Evolutionary conservation across 2,329 filamentous ascomycete species (phyloP).

Genomic region (Aureobasidium leucospermi): DNA sequence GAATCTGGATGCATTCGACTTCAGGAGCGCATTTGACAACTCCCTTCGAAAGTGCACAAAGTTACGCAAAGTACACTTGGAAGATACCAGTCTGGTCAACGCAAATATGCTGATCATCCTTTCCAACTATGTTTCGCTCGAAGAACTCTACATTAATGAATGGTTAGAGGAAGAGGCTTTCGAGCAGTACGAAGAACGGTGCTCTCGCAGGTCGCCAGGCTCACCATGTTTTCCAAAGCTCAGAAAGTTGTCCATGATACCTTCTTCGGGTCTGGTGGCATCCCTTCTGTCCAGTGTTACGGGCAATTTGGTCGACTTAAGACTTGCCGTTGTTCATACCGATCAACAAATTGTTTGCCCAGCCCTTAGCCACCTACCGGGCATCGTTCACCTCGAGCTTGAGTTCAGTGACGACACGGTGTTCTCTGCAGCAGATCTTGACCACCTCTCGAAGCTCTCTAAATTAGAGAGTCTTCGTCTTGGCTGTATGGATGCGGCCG

Average conservation of each 20-base stretch:
- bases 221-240: background rate
- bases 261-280: background rate
- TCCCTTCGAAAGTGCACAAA: background rate
- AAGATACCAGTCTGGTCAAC: accelerated
- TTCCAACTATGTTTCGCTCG: background rate
- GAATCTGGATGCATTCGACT: too few species aligned
- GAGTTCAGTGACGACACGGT: accelerated
- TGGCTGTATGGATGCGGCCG: too few species aligned
- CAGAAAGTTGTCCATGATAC: background rate
- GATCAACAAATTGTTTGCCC: background rate
- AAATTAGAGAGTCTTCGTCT: background rate
- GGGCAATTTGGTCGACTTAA: background rate
- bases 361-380: background rate
- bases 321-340: background rate
- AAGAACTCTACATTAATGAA: background rate
- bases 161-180: background rate
- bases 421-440: background rate
- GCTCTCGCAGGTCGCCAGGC: background rate
- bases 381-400: background rate
- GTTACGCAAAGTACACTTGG: background rate
- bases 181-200: background rate
- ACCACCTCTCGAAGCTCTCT: background rate
- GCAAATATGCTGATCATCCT: background rate
- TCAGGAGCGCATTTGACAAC: too few species aligned
- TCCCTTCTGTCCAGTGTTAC: background rate